Evolutionary conservation across 768 basidiomycete species (phyloP), one percentile per base, ranked within the genome.

Genomic region (Thelephora ganbajun): DNA sequence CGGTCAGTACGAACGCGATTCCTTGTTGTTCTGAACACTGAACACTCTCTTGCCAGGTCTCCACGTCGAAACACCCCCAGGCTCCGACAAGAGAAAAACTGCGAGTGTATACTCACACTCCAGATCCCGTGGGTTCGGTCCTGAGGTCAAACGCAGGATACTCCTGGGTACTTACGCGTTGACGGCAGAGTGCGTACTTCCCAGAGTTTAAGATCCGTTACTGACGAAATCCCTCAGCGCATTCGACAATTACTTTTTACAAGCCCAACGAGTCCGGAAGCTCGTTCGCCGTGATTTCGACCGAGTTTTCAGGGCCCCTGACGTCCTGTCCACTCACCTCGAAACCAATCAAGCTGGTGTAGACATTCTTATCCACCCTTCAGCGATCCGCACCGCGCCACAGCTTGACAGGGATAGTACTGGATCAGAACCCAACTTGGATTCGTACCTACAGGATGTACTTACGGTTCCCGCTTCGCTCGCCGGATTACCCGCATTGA

Each of bases 201-300:
- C 48, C 33, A 33, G 30, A 6, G 20, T 3, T 13, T 20, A 14
- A 18, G 3, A 16, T 41, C 39, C 4, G 9, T 41, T 41, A 18
- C 22, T 41, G 1, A 14, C 14, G 2, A 1, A 2, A 18, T 4
- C 39, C 12, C 14, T 41, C 55, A 97, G 91, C 49, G 91, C 91
- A n/a, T 97, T 92, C 58, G 85, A 97, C 64, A 97, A 94, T 58
- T 97, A 94, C 62, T 99, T 91, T 60, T 71, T 98, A 5, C 90
- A 94, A 66, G 93, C 94, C 0, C 83, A 90, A 52, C 73, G 79
- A 30, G 75, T 97, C 9, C 80, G 94, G 1, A 71, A 73, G 44
- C 65, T 74, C 6, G 68, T 99, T 45, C 74, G 76, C 49, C 56
- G 70, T 4, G 93, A 97, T 56, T 92, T 93, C 55, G 66, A 81